Percentiles rank a stretch among this genome's conserved stretches.
phyloP scores from a whole-genome alignment of 140 eudicot species.

The Anethum foeniculum region DNA sequence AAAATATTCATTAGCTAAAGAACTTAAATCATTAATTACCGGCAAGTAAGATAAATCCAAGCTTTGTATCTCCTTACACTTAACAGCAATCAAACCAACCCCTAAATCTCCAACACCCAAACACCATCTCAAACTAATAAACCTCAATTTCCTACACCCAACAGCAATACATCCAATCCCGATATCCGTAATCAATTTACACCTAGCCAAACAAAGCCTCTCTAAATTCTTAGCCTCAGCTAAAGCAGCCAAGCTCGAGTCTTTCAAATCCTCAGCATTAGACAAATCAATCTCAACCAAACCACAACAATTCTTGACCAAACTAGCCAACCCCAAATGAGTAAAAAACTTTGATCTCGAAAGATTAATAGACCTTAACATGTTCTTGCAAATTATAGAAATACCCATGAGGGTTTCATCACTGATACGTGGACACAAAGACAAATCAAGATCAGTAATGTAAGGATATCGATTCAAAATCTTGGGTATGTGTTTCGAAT shows the following conservation, averaged over 20 bases:
- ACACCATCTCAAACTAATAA: slow-evolving; percentile 83
- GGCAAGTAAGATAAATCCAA: slow-evolving; percentile 91
- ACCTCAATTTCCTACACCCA: slow-evolving; percentile 71
- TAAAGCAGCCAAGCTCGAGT: slow-evolving; percentile 47
- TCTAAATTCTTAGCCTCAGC: slow-evolving; percentile 73
- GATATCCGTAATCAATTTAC: slow-evolving; percentile 71
- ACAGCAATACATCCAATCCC: slow-evolving; percentile 96
- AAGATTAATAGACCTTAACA: slow-evolving; percentile 49
- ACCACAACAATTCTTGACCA: slow-evolving; percentile 49
- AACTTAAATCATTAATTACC: slow-evolving; percentile 33
- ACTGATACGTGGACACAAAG: slow-evolving; percentile 65
- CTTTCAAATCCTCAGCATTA: slow-evolving; percentile 59
- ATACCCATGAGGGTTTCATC: slow-evolving; percentile 34
- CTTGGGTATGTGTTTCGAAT: slow-evolving; percentile 38
- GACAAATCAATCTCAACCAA: slow-evolving; percentile 76
- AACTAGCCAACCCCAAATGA: slow-evolving; percentile 51
- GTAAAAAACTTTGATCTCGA: slow-evolving; percentile 67
- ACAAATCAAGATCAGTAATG: slow-evolving; percentile 53
- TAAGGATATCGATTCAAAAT: slow-evolving; percentile 50
- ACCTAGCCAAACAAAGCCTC: slow-evolving; percentile 65
- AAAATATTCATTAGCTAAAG: not conserved
- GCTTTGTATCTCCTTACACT: slow-evolving; percentile 64
- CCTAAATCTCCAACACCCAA: slow-evolving; percentile 92
- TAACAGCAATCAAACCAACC: slow-evolving; percentile 83
- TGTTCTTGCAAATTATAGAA: slow-evolving; percentile 21